Conservation (phyloP, 1,284 basidiomycete genomes). For the Rhodotorula sp. region DNA sequence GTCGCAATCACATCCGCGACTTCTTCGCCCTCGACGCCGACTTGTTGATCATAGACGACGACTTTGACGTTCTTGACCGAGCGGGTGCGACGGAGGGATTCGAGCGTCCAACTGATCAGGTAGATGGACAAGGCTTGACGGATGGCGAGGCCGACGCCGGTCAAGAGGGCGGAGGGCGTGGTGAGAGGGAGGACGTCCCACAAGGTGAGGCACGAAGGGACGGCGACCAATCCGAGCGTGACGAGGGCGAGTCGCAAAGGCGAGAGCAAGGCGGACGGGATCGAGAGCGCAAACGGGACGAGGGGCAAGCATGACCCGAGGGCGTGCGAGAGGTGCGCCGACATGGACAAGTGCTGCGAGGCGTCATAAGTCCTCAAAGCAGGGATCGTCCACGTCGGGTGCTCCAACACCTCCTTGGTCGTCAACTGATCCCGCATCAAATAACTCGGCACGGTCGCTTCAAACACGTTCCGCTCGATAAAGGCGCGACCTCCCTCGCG, state of each 20-base stretch:
- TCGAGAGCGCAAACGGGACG: slow-evolving; percentile 20
- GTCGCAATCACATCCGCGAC: slow-evolving; percentile 8
- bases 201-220: slow-evolving; percentile 30
- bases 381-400: slow-evolving; percentile 40
- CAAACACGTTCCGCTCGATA: slow-evolving; percentile 17
- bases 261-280: slow-evolving; percentile 14
- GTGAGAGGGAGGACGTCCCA: slow-evolving; percentile 41
- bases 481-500: slow-evolving; percentile 23
- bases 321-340: slow-evolving; percentile 38
- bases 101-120: slow-evolving; percentile 4
- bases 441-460: slow-evolving; percentile 25
- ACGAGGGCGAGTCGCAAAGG: slow-evolving; percentile 15
- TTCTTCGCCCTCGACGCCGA: background rate
- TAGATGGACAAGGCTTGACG: background rate
- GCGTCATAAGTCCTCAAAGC: slow-evolving; percentile 31
- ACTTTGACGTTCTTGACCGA: background rate
- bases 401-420: slow-evolving; percentile 27
- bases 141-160: slow-evolving; percentile 23
- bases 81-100: slow-evolving; percentile 3
- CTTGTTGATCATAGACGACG: background rate
- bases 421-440: slow-evolving; percentile 28
- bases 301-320: slow-evolving; percentile 23
- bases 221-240: slow-evolving; percentile 4
- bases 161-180: slow-evolving; percentile 16
- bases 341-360: slow-evolving; percentile 28